Evolutionary conservation across 805 yeast genomes (phyloP).

Genomic region (Wickerhamomyces alni): DNA sequence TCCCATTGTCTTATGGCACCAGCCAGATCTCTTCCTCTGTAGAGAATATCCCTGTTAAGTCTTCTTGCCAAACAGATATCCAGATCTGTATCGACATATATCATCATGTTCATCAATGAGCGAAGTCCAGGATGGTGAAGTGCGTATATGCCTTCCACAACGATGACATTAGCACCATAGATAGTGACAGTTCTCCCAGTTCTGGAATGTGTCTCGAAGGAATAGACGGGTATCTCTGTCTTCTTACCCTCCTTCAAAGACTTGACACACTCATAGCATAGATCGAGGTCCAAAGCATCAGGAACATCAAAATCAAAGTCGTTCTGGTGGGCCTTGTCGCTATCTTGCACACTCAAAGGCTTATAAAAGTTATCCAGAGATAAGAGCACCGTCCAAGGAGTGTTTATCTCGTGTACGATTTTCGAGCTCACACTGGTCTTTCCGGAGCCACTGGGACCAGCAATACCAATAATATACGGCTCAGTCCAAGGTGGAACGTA

Average conservation of each 20-base stretch:
- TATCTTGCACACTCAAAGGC: constrained; percentile 59
- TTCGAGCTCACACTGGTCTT: constrained; percentile 87
- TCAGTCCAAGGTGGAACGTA: constrained; percentile 86
- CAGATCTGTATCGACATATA: constrained; percentile 89
- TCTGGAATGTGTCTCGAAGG: constrained; percentile 58
- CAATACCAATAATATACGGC: constrained; percentile 83
- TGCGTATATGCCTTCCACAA: constrained; percentile 88
- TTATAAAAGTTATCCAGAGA: constrained; percentile 90
- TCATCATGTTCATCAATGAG: constrained; percentile 75
- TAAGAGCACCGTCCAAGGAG: constrained; percentile 90
- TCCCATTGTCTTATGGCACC: constrained; percentile 92
- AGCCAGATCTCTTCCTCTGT: constrained; percentile 76
- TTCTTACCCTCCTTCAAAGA: constrained; percentile 66
- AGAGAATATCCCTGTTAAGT: constrained; percentile 76
- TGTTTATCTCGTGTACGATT: constrained; percentile 69
- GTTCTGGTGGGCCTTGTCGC: constrained; percentile 56
- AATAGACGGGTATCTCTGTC: constrained; percentile 61
- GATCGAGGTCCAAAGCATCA: constrained; percentile 73
- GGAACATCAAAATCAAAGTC: constrained; percentile 88
- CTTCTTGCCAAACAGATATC: constrained; percentile 91
- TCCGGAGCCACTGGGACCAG: constrained; percentile 87
- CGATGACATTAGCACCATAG: constrained; percentile 91
- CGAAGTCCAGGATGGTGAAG: constrained; percentile 63
- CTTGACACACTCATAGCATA: constrained; percentile 55
- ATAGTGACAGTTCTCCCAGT: constrained; percentile 63